Conservation (phyloP, 495 filamentous ascomycete genomes). For the Venustampulla echinocandica region DNA sequence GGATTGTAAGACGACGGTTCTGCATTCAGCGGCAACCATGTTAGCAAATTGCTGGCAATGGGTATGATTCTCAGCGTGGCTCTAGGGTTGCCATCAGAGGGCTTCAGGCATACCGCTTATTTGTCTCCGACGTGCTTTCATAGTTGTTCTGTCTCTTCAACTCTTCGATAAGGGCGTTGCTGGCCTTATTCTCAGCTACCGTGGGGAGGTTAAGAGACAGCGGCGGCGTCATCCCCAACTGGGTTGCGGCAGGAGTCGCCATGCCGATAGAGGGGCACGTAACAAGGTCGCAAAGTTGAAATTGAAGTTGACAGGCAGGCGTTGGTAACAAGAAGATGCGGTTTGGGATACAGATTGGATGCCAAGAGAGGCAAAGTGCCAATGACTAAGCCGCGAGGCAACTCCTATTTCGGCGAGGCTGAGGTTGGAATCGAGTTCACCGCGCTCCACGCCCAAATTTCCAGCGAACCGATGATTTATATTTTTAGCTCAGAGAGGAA, state of each 20-base stretch:
- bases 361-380: too few species aligned
- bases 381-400: not conserved
- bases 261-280: constrained; percentile 7
- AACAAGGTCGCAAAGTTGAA: not conserved
- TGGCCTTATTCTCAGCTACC: constrained; percentile 60
- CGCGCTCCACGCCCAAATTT: too few species aligned
- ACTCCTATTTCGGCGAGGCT: not conserved
- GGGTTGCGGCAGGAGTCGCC: constrained; percentile 16
- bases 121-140: constrained; percentile 68
- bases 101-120: constrained; percentile 51
- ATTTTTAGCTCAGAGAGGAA: too few species aligned
- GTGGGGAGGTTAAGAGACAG: constrained; percentile 73
- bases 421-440: not conserved
- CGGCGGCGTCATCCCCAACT: constrained; percentile 65
- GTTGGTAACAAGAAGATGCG: too few species aligned
- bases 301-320: too few species aligned
- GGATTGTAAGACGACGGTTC: constrained; percentile 47
- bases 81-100: constrained; percentile 1
- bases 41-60: constrained; percentile 4
- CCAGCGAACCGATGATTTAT: too few species aligned
- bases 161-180: constrained; percentile 70
- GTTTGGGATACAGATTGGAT: too few species aligned
- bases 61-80: not conserved
- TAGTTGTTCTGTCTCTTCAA: constrained; percentile 85
- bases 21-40: not conserved